These are phyloP conservation scores for Nissolia schottii DNA, from an alignment of 306 rosid genomes.

Conservation along the genomic window DNA sequence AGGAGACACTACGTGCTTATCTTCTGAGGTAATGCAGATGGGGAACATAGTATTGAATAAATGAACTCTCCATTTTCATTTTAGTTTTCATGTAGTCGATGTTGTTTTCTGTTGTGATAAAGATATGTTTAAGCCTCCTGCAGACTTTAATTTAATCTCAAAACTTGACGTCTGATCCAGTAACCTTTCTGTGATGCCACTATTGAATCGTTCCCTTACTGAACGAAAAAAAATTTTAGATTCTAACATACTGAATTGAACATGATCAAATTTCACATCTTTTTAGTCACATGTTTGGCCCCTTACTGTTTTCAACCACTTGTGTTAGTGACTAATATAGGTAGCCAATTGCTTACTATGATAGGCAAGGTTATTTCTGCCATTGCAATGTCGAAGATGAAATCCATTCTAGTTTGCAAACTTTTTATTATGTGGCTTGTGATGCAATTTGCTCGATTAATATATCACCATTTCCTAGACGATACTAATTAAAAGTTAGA, in stretches of 20 bases:
- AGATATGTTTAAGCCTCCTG: neutral
- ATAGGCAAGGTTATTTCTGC: neutral
- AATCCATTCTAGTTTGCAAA: neutral
- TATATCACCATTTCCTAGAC: neutral
- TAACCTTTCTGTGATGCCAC: neutral
- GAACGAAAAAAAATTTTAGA: neutral
- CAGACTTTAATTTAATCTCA: neutral
- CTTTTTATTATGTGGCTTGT: neutral
- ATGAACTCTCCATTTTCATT: neutral
- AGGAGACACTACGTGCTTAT: neutral
- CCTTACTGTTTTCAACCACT: neutral
- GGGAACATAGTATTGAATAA: neutral
- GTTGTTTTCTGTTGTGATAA: neutral
- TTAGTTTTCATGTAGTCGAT: neutral
- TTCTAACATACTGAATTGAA: neutral
- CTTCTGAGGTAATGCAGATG: neutral
- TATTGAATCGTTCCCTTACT: neutral
- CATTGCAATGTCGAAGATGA: neutral
- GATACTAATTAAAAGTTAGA: neutral
- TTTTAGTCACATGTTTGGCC: neutral
- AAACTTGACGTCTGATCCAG: neutral
- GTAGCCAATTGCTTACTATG: neutral
- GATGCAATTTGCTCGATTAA: neutral
- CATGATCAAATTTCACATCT: neutral
- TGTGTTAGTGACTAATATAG: neutral